Evolutionary conservation across 1,284 basidiomycete species (phyloP), one percentile per base, ranked within the genome.

Genomic region (Rhodofomes roseus): DNA sequence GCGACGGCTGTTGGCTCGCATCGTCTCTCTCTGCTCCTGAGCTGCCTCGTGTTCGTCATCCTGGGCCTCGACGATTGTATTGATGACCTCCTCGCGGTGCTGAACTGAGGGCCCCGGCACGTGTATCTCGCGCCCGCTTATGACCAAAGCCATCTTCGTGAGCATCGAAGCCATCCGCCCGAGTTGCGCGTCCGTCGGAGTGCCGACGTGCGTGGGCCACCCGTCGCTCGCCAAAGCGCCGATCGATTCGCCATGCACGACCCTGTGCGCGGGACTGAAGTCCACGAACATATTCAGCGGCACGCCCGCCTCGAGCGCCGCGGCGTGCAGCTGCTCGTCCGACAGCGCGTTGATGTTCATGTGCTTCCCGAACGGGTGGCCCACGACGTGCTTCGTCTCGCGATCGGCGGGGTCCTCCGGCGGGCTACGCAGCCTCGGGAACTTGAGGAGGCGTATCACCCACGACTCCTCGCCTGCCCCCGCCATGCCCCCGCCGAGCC

Each of bases 271-370:
- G 16, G 39, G 51, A 29, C 51, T 61, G 54, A 66, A 56, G 43
- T 66, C 68, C 36, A 70, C 72, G 23, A 87, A 74, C 54, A 76
- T 77, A 29, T 77, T 73, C 1, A 87, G 74, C 0, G 86, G 80
- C 0, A 84, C 81, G 2, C 87, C 87, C 12, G 82, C 82, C 67
- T 88, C 87, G 62, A 85, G 74, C 1, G 86, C 83, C 2, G 86
- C 82, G 23, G 77, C 79, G 61, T 86, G 80, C 2, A 88, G 76
- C 68, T 86, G 77, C 7, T 68, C 67, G 20, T 74, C 75, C 25
- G 78, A 75, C 46, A 90, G 75, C 2, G 77, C 85, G 62, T 83
- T 79, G 40, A 88, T 63, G 67, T 90, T 89, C 11, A 90, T 74
- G 59, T 80, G 80, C 77, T 80, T 78, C 34, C 79, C 76, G 44